Conservation (phyloP, 495 filamentous ascomycete species). For the Lindgomyces ingoldianus region DNA sequence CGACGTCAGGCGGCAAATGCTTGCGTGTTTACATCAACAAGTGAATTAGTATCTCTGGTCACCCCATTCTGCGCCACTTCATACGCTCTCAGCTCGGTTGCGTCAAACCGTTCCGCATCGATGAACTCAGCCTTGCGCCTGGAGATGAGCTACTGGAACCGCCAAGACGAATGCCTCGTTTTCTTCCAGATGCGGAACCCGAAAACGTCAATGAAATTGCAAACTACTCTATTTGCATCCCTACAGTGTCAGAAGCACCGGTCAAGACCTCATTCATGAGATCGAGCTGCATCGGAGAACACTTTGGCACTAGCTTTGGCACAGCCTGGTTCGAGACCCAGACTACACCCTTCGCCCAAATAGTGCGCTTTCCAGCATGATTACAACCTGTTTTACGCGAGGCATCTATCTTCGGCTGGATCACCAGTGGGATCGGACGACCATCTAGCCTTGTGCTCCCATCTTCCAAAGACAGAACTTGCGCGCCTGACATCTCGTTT, state of each 20-base stretch:
- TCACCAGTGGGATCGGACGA: not conserved
- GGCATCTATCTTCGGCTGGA: not conserved
- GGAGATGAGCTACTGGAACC: not conserved
- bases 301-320: not conserved
- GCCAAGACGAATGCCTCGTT: not conserved
- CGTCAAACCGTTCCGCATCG: not conserved
- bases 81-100: too few species aligned
- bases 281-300: too few species aligned
- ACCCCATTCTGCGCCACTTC: not conserved
- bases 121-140: not conserved
- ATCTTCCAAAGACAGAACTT: not conserved
- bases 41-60: not conserved
- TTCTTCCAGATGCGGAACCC: not conserved
- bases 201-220: not conserved
- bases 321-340: not conserved
- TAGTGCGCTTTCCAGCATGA: not conserved
- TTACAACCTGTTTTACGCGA: not conserved
- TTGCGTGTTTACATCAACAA: too few species aligned
- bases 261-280: not conserved
- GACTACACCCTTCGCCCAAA: slow-evolving; percentile 1
- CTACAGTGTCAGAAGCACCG: not conserved
- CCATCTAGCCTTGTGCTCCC: not conserved
- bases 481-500: not conserved
- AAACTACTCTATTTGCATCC: not conserved
- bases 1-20: too few species aligned